Percentiles rank a stretch among this genome's conserved stretches.
phyloP scores from a whole-genome alignment of 345 rosid genomes.

The Conringia planisiliqua region DNA sequence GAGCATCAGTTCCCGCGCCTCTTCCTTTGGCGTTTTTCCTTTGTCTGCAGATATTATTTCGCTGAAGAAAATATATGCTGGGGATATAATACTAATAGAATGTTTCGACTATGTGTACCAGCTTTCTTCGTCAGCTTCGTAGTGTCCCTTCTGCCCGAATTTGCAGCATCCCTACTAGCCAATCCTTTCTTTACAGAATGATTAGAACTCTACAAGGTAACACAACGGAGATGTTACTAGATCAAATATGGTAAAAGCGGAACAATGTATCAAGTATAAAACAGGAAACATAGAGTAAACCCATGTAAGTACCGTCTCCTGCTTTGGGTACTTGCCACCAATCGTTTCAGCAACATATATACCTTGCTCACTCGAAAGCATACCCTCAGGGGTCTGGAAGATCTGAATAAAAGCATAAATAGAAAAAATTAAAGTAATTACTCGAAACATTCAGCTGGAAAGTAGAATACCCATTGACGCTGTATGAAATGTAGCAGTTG shows the following conservation, averaged over 20 bases:
- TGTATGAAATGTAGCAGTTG: background rate
- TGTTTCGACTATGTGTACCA: slow-evolving; percentile 41
- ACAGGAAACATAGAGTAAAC: background rate
- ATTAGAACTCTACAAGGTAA: slow-evolving; percentile 38
- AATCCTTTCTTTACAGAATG: slow-evolving; percentile 63
- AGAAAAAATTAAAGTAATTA: background rate
- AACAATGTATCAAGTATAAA: background rate
- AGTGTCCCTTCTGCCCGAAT: slow-evolving; percentile 59
- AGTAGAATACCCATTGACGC: background rate
- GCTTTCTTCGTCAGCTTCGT: slow-evolving; percentile 64
- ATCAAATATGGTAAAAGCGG: slow-evolving; percentile 18
- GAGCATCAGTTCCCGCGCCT: slow-evolving; percentile 87
- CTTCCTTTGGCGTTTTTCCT: slow-evolving; percentile 90
- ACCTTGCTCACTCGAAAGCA: slow-evolving; percentile 83
- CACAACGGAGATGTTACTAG: slow-evolving; percentile 39
- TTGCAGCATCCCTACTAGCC: slow-evolving; percentile 51
- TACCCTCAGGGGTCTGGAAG: slow-evolving; percentile 85
- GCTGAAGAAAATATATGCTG: slow-evolving; percentile 2
- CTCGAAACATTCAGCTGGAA: slow-evolving; percentile 10
- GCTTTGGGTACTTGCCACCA: slow-evolving; percentile 61
- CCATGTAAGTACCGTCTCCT: slow-evolving; percentile 41
- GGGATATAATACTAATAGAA: background rate
- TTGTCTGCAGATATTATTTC: slow-evolving; percentile 51
- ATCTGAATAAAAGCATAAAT: slow-evolving; percentile 44
- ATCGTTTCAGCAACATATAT: slow-evolving; percentile 78